Conservation (phyloP, 1,139 yeast genomes). For the Trichomonascaceae sp. region DNA sequence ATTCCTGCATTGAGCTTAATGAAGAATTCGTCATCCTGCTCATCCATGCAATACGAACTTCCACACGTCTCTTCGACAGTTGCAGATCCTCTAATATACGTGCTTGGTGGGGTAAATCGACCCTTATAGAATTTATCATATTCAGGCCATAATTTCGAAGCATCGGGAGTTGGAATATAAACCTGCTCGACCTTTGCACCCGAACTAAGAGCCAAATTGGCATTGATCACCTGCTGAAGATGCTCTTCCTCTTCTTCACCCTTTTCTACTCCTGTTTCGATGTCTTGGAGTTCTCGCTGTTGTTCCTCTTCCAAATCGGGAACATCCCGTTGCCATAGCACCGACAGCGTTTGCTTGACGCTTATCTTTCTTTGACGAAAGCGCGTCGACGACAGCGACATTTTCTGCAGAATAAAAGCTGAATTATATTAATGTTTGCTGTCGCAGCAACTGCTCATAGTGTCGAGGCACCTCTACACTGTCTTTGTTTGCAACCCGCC, state of each 20-base stretch:
- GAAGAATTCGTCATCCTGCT: slow-evolving; percentile 69
- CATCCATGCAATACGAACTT: slow-evolving; percentile 85
- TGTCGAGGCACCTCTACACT: background rate
- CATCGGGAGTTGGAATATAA: slow-evolving; percentile 96
- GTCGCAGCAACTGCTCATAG: background rate
- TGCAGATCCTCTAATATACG: slow-evolving; percentile 83
- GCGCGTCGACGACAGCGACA: slow-evolving; percentile 40
- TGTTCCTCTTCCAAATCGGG: slow-evolving; percentile 69
- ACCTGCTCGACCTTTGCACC: slow-evolving; percentile 50
- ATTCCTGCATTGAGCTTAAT: slow-evolving; percentile 34
- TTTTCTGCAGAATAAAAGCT: background rate
- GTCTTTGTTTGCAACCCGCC: background rate
- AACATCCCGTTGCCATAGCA: slow-evolving; percentile 69
- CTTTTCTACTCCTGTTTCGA: slow-evolving; percentile 97
- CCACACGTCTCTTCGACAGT: slow-evolving; percentile 94
- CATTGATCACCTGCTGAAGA: slow-evolving; percentile 77
- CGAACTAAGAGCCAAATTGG: slow-evolving; percentile 4
- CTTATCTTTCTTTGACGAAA: slow-evolving; percentile 89
- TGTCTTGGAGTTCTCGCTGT: slow-evolving; percentile 80
- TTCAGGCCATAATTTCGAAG: slow-evolving; percentile 74
- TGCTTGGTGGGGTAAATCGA: slow-evolving; percentile 62
- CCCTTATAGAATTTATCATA: slow-evolving; percentile 67
- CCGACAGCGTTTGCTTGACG: slow-evolving; percentile 81
- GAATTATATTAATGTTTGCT: background rate
- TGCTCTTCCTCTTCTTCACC: slow-evolving; percentile 97